phyloP scores from a whole-genome alignment of 345 rosid genomes.

The Stellera chamaejasme region DNA sequence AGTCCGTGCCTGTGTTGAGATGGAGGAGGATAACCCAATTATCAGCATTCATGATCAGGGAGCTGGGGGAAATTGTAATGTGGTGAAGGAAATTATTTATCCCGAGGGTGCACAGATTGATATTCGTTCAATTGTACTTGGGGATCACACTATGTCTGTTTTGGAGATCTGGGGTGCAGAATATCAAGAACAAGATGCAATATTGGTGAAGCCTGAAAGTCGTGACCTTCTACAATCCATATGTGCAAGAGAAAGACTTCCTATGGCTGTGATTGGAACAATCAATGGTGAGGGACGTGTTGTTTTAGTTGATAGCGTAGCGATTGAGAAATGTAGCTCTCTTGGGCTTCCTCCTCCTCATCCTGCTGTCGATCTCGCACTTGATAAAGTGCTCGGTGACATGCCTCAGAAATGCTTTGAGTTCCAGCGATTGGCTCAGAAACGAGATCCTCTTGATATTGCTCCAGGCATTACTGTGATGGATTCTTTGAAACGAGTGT shows the following conservation, averaged over 20 bases:
- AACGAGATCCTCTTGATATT: constrained; percentile 67
- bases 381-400: constrained; percentile 87
- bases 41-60: constrained; percentile 97
- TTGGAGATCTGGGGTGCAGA: constrained; percentile 99
- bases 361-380: constrained; percentile 91
- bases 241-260: constrained; percentile 87
- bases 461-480: constrained; percentile 77
- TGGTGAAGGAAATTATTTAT: constrained; percentile 90
- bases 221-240: constrained; percentile 52
- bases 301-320: constrained; percentile 61
- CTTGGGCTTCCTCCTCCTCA: constrained; percentile 69
- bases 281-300: constrained; percentile 73
- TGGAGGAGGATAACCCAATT: constrained; percentile 88
- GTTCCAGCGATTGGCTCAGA: constrained; percentile 40
- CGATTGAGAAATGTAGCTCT: constrained; percentile 38
- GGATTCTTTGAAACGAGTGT: constrained; percentile 80
- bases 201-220: constrained; percentile 83
- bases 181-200: constrained; percentile 97
- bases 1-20: constrained; percentile 85
- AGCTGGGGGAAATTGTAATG: constrained; percentile 97
- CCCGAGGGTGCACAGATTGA: constrained; percentile 92
- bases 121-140: constrained; percentile 68
- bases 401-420: constrained; percentile 90
- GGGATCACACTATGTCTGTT: constrained; percentile 91
- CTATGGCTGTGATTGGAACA: constrained; percentile 86